Conservation (phyloP, 2,329 filamentous ascomycete genomes). For the Aspergillus quadricinctus region DNA sequence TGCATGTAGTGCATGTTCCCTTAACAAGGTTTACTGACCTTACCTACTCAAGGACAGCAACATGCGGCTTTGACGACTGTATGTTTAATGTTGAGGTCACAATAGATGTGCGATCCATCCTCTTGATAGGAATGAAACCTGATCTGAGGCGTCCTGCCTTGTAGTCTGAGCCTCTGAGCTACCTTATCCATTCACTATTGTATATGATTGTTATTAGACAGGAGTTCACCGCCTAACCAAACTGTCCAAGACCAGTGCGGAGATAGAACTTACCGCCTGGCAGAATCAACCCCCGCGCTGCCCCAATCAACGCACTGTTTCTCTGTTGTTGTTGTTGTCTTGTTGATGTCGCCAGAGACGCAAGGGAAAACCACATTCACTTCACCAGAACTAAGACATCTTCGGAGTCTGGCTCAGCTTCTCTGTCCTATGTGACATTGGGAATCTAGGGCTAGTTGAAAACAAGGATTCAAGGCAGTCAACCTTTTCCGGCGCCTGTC, state of each 20-base stretch:
- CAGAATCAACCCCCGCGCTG: conserved; percentile 32
- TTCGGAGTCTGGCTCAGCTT: neutral
- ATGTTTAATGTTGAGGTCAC: neutral
- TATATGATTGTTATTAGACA: neutral
- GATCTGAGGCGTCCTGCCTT: neutral
- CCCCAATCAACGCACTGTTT: conserved; percentile 14
- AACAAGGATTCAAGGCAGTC: neutral
- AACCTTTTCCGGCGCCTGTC: neutral
- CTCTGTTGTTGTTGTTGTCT: conserved; percentile 6
- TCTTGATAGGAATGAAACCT: neutral
- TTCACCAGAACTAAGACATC: neutral
- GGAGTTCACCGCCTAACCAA: conserved; percentile 10
- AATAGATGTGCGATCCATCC: neutral
- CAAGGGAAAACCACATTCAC: conserved; percentile 17
- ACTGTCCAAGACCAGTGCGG: neutral
- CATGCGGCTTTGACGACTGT: neutral
- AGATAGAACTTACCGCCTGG: conserved; percentile 23
- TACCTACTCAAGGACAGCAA: neutral
- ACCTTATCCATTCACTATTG: neutral
- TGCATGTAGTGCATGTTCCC: neutral
- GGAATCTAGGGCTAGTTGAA: neutral
- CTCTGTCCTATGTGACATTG: neutral
- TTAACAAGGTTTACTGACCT: too few species aligned
- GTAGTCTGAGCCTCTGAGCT: neutral
- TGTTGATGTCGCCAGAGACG: conserved; percentile 9